Conservation (phyloP, 2,329 filamentous ascomycete species). For the Malbranchea zuffiana region DNA sequence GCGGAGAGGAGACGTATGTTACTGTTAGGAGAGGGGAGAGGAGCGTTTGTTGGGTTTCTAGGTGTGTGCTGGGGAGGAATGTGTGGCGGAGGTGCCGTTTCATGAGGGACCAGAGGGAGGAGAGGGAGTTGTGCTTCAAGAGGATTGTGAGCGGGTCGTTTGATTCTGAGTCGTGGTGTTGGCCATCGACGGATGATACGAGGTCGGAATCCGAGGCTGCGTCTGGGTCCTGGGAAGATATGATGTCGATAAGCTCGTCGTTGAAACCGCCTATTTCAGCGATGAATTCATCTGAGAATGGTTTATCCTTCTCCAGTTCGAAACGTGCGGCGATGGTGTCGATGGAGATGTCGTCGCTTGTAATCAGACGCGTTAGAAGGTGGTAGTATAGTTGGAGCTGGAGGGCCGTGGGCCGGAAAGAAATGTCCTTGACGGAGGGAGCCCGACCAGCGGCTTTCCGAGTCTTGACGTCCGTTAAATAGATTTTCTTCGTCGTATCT, state of each 20-base stretch:
- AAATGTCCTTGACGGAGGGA: conserved; percentile 48
- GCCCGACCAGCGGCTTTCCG: conserved; percentile 40
- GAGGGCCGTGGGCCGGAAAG: conserved; percentile 64
- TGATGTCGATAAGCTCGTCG: conserved; percentile 49
- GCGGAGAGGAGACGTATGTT: conserved; percentile 31
- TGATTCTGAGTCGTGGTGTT: conserved; percentile 22
- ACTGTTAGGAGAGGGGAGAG: conserved; percentile 37
- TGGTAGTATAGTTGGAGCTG: conserved; percentile 86
- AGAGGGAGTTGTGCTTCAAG: conserved; percentile 48
- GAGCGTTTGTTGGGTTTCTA: conserved; percentile 22
- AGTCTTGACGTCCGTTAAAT: conserved; percentile 84
- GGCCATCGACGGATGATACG: conserved; percentile 11
- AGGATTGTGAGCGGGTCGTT: conserved; percentile 43
- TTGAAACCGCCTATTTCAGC: conserved; percentile 61
- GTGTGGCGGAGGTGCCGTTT: conserved; percentile 49
- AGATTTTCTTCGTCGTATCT: conserved; percentile 36
- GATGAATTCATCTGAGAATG: conserved; percentile 71
- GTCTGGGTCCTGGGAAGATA: conserved; percentile 25
- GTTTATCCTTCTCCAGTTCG: conserved; percentile 49
- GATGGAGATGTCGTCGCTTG: conserved; percentile 59
- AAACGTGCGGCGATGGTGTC: conserved; percentile 60
- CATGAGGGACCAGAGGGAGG: conserved; percentile 52
- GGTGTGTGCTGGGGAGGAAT: conserved; percentile 24
- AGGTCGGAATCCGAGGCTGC: conserved; percentile 17
- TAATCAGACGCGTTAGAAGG: conserved; percentile 62